Percentiles rank a stretch among this genome's conserved stretches.
These are phyloP conservation scores for Tephrocybe sp. DNA, from an alignment of 768 basidiomycete species.

Conservation along the genomic window DNA sequence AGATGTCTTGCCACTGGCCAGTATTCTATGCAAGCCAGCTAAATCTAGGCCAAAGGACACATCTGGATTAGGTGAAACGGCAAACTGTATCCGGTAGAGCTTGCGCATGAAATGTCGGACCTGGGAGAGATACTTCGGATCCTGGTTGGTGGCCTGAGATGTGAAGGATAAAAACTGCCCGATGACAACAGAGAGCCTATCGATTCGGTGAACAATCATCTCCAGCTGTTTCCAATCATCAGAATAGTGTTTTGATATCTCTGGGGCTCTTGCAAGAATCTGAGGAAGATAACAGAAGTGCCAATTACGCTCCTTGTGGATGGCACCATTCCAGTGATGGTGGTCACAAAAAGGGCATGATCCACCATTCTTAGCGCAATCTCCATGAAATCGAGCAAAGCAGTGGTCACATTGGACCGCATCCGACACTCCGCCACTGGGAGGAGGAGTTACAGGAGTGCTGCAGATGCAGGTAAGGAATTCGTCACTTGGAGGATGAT, in stretches of 20 bases:
- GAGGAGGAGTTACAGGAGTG: slow-evolving; percentile 74
- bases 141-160: slow-evolving; percentile 65
- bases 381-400: slow-evolving; percentile 81
- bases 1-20: slow-evolving; percentile 64
- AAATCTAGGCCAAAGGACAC: slow-evolving; percentile 82
- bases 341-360: slow-evolving; percentile 92
- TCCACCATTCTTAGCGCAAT: slow-evolving; percentile 84
- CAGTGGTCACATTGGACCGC: slow-evolving; percentile 92
- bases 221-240: slow-evolving; percentile 79
- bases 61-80: slow-evolving; percentile 79
- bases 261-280: slow-evolving; percentile 70
- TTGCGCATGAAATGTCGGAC: slow-evolving; percentile 91
- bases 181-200: slow-evolving; percentile 69
- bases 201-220: slow-evolving; percentile 74
- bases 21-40: slow-evolving; percentile 76
- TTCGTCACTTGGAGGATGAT: slow-evolving; percentile 74
- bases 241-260: slow-evolving; percentile 75
- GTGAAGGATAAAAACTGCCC: slow-evolving; percentile 79
- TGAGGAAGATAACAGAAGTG: slow-evolving; percentile 79
- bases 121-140: slow-evolving; percentile 74
- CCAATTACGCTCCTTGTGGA: slow-evolving; percentile 79
- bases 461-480: slow-evolving; percentile 86
- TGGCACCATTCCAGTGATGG: slow-evolving; percentile 86
- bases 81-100: slow-evolving; percentile 84
- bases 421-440: slow-evolving; percentile 68